Percentiles rank a stretch among this genome's conserved stretches.
Evolutionary conservation across 345 rosid species (phyloP).

Genomic region (Schrenkiella parvula): DNA sequence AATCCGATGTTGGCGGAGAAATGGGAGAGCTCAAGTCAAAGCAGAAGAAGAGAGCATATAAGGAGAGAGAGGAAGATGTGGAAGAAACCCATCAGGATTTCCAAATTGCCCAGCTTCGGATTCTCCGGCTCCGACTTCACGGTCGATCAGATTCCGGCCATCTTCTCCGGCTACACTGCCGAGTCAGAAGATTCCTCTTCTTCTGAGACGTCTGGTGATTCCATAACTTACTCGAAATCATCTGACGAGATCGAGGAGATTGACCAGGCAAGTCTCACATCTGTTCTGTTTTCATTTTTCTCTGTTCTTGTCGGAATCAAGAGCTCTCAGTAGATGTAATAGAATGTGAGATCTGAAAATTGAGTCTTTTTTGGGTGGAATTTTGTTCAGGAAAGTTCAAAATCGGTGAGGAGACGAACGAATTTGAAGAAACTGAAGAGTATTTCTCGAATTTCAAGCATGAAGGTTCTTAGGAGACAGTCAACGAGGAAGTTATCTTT

Average conservation of each 20-base stretch:
- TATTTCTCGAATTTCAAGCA: constrained; percentile 46
- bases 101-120: constrained; percentile 38
- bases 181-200: constrained; percentile 37
- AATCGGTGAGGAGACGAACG: constrained; percentile 33
- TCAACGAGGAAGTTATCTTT: constrained; percentile 37
- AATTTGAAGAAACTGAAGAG: constrained; percentile 38
- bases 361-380: not conserved
- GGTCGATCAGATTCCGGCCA: constrained; percentile 9
- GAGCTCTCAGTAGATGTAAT: constrained; percentile 1
- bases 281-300: not conserved
- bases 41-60: constrained; percentile 16
- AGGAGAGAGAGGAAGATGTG: constrained; percentile 38
- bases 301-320: constrained; percentile 22
- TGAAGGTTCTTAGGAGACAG: constrained; percentile 44
- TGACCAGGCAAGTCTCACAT: constrained; percentile 27
- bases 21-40: constrained; percentile 28
- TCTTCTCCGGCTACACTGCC: constrained; percentile 36
- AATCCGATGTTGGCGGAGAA: constrained; percentile 28
- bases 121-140: constrained; percentile 30
- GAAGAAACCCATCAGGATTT: constrained; percentile 43
- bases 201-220: constrained; percentile 30
- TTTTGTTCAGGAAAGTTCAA: constrained; percentile 40
- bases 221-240: constrained; percentile 33
- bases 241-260: constrained; percentile 23
- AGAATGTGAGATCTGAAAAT: constrained; percentile 22